Evolutionary conservation across 2,329 filamentous ascomycete genomes (phyloP), one percentile per base, ranked within the genome.

Genomic region (Cercospora canescens): DNA sequence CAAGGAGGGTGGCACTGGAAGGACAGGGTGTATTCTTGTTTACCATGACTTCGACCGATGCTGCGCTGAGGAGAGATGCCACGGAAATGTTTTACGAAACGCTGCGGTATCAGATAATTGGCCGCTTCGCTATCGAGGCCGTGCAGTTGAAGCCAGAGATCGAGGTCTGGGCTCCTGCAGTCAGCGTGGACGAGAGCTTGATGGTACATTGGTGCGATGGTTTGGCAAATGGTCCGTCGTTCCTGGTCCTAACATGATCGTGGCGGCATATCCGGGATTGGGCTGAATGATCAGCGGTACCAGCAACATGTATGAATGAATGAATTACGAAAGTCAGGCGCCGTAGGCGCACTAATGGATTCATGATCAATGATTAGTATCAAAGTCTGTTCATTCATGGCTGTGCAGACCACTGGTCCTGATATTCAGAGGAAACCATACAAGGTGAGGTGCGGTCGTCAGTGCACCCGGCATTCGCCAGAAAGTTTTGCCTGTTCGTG

Each of bases 131-230:
- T 2, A 26, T 60, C 12, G 62, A 64, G 35, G 62, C 62, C 4
- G 62, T 64, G n/a, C 62, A 64, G 12, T 37, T 64, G 9, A 64
- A 54, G 4, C 45, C 62, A 34, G 62, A 64, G 32, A 35, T 64
- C 12, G 62, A 64, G 34, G 41, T 57, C 0, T 64, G 56, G 62
- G 16, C 26, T 30, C 56, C 34, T 9, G 56, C 56, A 5, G 32
- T 64, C 7, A 35, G 50, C 3, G 28, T 32, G 6, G 45, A 64
- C 30, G 62, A 57, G 3, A 55, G 34, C 24, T 26, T 64, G 45
- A 55, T 18, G 8, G 28, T 60, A 4, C 39, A 56, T 6, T 64
- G 62, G 62, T 55, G 45, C 21, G 62, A 64, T 30, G 32, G 37
- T 18, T 18, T 55, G 45, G n/a, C 41, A 6, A 54, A 35, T 24